Base-by-base conservation (phyloP, 1,139 yeast genomes). In the Kodamaea anthophila region DNA sequence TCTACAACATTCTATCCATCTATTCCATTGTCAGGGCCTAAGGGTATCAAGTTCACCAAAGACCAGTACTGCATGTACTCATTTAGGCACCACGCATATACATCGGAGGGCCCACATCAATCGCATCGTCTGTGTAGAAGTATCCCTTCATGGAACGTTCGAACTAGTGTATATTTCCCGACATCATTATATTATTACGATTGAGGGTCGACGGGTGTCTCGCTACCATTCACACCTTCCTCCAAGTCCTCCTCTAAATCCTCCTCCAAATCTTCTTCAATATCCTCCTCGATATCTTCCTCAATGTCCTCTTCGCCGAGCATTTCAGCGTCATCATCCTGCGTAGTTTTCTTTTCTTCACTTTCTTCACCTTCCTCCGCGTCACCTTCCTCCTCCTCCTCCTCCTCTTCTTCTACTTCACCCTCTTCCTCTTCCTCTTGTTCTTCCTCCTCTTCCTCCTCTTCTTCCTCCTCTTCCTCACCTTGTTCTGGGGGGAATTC, bases 401-500 rank as follows among this genome's bases (percentile, higher is more conserved):
- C 51, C 1, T 54, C 74, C 2, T 54, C 73, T 2, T 58, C 77
- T 1, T 53, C 77, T 1, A 58, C 79, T 2, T 59, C 79, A 1
- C 65, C 82, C 5, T 65, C 77, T 3, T 63, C 76, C 1, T 63
- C 77, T 5, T 66, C 76, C 4, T 69, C 74, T 6, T 72, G 82
- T 3, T 70, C 81, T 4, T 73, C 71, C 2, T 62, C 70, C 5
- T 65, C 72, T 4, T 66, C 71, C 47, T 44, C 70, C 1, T 64
- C 71, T 35, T 84, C 94, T 4, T 64, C 71, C 11, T 63, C 72
- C 9, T 58, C 70, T 16, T 53, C 58, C 24, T 51, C 58, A 31
- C 62, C 68, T 34, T 63, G 67, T 60, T 93, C 60, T 5, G 94
- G 95, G 46, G 75, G 83, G 37, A 83, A 84, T 32, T 77, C 81